Evolutionary conservation across 768 basidiomycete genomes (phyloP), one percentile per base, ranked within the genome.

Genomic region (Suillus subluteus): DNA sequence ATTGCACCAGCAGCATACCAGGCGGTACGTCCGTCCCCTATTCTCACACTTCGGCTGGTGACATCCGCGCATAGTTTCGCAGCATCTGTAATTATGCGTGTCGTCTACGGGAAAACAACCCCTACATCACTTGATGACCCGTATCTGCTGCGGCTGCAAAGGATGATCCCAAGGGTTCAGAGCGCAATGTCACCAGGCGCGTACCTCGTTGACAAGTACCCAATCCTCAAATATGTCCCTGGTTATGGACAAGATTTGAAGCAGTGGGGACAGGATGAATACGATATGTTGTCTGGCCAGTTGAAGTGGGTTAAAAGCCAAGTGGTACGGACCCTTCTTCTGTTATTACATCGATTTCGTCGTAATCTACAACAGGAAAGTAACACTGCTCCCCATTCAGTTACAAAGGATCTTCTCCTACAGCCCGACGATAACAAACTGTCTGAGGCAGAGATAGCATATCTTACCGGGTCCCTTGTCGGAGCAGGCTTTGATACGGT

Each of bases 401-500:
- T 90, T 58, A 85, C 83, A 1, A 84, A 82, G 70, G 85, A 86
- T 64, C 81, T 87, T 48, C 70, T 88, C 4, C 83, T 84, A 48
- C 80, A 79, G 2, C 84, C 63, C 9, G 69, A 72, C 0, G 83
- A 86, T 48, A 81, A 85, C 16, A 82, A 82, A 16, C 76, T 89
- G 3, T 80, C 82, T 6, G 82, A 85, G 65, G 75, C 82, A 18
- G 87, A 90, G 67, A 81, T 81, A 0, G 84, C 87, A 0, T 90
- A 86, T 73, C 81, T 90, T 35, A 83, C 85, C 2, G 88, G 88
- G 1, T 83, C 84, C 13, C 84, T 90, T 76, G 86, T 88, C 55
- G 88, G 88, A 23, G 88, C 88, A 23, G 87, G 88, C 0, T 83
- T 85, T 1, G 88, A 88, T 66, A 88, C 88, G 5, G 80, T 78